These are phyloP conservation scores for Aspergillus terreus DNA, from an alignment of 2,329 filamentous ascomycete genomes.

Conservation along the genomic window DNA sequence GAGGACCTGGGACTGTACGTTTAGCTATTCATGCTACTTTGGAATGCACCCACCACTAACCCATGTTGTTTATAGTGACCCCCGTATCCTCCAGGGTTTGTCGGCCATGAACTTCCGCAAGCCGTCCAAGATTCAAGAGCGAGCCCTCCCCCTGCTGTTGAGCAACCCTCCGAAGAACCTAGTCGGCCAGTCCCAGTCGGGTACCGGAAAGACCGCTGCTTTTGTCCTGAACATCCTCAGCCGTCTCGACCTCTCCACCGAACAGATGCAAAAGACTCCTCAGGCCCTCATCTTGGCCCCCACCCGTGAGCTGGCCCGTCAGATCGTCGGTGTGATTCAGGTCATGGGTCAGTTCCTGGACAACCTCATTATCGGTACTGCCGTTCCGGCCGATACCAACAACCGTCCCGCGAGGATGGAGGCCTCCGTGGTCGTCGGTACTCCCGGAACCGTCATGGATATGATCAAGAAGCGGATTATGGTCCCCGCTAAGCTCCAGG, in stretches of 20 bases:
- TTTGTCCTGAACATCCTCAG: conserved; percentile 91
- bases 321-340: conserved; percentile 82
- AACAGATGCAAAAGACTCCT: conserved; percentile 55
- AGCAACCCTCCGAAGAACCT: conserved; percentile 84
- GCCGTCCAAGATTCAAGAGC: conserved; percentile 97
- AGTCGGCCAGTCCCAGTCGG: conserved; percentile 98
- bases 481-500: conserved; percentile 66
- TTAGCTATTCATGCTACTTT: neutral
- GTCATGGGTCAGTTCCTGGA: conserved; percentile 81
- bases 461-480: conserved; percentile 74
- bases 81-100: conserved; percentile 71
- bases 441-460: conserved; percentile 89
- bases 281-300: conserved; percentile 89
- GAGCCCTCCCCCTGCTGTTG: conserved; percentile 84
- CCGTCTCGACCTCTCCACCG: conserved; percentile 70
- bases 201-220: conserved; percentile 95
- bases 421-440: conserved; percentile 82
- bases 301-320: conserved; percentile 88
- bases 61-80: conserved; percentile 39
- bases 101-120: conserved; percentile 82
- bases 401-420: conserved; percentile 66
- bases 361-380: conserved; percentile 71
- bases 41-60: neutral
- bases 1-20: conserved; percentile 79
- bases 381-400: conserved; percentile 71